Evolutionary conservation across 345 rosid species (phyloP), one percentile per base, ranked within the genome.

Genomic region (Nephelium lappaceum): DNA sequence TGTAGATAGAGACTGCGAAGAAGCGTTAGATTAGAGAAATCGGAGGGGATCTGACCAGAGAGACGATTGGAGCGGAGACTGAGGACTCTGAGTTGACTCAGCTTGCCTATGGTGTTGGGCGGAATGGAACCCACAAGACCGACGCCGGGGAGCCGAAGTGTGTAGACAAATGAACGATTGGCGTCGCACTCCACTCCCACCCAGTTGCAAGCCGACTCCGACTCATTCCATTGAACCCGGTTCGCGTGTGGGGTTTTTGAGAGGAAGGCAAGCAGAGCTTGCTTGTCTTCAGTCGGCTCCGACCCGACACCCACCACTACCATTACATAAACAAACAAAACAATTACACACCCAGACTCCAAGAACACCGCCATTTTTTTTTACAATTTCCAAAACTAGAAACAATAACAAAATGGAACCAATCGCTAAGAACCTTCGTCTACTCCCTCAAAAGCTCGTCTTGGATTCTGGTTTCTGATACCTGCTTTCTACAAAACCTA

Each of bases 51-150:
- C 88, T 84, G 83, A 65, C 97, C 98, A 71, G 88, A 80, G 62
- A 96, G 87, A 61, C 98, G 88, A 71, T 94, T 94, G 0, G 94
- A 88, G 8, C 97, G 98, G 74, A 94, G 97, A 87, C 98, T 92
- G 12, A 96, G 84, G 62, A 96, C 95, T 51, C 98, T 89, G 79
- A 96, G 98, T 67, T 88, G 90, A 73, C 72, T 85, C 38, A 96
- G 88, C 39, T 77, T 78, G n/a, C 99, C 99, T 10, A 96, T 65
- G 0, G 98, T 90, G 78, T 85, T 85, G 18, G 80, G 36, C 4
- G 98, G 99, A 83, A 96, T 83, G 38, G 84, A 72, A 42, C 99
- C 99, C 0, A 94, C 85, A 25, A 96, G 92, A 49, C 94, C 97
- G 23, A 83, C 95, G 0, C 91, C 99, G 18, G 99, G 99, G 25